Evolutionary conservation across 805 yeast species (phyloP), one percentile per base, ranked within the genome.

Genomic region (Lipomyces starkeyi): DNA sequence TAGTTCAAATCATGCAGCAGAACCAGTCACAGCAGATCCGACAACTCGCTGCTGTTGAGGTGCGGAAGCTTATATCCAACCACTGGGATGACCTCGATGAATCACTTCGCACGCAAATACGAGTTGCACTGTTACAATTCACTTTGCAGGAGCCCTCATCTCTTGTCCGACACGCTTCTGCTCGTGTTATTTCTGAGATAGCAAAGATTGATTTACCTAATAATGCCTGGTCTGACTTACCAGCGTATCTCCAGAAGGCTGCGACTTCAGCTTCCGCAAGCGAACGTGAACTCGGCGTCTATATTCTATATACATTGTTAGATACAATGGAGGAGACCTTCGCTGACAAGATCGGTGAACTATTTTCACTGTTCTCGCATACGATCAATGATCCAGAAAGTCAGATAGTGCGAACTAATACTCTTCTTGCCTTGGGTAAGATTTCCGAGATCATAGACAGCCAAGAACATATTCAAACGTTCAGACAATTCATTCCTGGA

Each of bases 1-100:
- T 94, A 78, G 82, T 94, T 74, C 95, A 91, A 75, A 86, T 95
- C 69, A 83, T 92, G 76, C 93, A 91, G 79, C 84, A 83, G 73
- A 87, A 88, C 73, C 80, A 84, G 54, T 88, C 88, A 74, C 89
- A 86, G 71, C 91, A 90, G 75, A 78, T 93, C 74, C 90, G 91
- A 76, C 97, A 93, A 80, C 84, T 95, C 70, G 96, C 98, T n/a
- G 96, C 97, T 70, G 97, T 95, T 71, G 99, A 95, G 82, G 92
- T 93, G 54, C 88, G 97, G 81, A 95, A 95, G 79, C 85, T 90
- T 76, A 87, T 93, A 53, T 76, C 83, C 63, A 82, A 84, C 72
- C 88, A 87, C 76, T 95, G 98, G 98, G 76, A 74, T 32, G 73
- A 66, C 20, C 56, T 69, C 14, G 67, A 63, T 25, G 76, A 85